Base-by-base conservation (phyloP, 2,329 filamentous ascomycete species). In the Spiromastix sp. region DNA sequence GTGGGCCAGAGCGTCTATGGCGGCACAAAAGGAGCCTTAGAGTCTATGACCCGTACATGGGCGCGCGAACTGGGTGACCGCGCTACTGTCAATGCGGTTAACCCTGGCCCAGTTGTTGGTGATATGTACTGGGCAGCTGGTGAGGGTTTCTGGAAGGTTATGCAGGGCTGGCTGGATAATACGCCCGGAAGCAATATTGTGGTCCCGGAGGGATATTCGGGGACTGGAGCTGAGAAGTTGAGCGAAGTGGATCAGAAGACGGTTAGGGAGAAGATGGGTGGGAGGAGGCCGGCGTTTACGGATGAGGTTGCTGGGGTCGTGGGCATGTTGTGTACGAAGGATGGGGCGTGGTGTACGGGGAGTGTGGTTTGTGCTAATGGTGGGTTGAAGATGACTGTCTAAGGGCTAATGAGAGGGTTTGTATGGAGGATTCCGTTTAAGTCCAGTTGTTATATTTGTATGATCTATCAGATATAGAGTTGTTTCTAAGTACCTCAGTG, bases 291-390 rank as follows among this genome's bases (percentile, higher is more conserved):
- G 4, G 82, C 70, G 3, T 83, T 81, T 52, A 71, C 75, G 19
- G 62, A 67, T 32, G 83, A 89, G 62, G 68, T 89, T 56, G 83
- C 81, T 0, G 83, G 81, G 1, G 71, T 85, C 4, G 77, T 86
- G 12, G 81, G 72, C 2, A 85, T 87, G 80, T 59, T 87, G 15
- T 85, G 81, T 52, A 71, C 72, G 4, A 66, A 68, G 4, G 84
- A 89, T 53, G 71, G 73, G n/a, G 71, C 66, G 5, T 89, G 82
- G 82, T 79, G 76, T 50, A 91, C 83, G 0, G 84, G 84, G 2
- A 81, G 79, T 56, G 79, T 86, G 16, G 72, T 91, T 3, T 83
- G 79, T 60, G 81, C 82, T 5, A 89, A 89, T 52, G 84, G 84
- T 1, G 84, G 84, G 5, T 78, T 85, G 74, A 70, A 67, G 41